Evolutionary conservation across 805 yeast species (phyloP).

Genomic region (Yarrowia keelungensis): DNA sequence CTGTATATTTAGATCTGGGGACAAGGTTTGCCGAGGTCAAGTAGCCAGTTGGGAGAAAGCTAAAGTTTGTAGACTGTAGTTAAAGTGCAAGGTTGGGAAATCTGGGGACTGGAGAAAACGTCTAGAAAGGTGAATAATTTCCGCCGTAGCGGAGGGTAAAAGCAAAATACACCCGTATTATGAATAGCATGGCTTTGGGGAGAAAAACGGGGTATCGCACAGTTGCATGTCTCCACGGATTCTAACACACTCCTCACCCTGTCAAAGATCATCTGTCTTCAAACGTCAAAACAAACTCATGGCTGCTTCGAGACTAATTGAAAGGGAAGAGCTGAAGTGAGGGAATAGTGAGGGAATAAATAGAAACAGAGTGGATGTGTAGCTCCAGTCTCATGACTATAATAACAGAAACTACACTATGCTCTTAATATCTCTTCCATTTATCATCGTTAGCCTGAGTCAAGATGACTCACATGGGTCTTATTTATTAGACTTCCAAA

Average conservation of each 20-base stretch:
- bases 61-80: background rate
- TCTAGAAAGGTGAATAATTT: no score
- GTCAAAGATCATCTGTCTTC: background rate
- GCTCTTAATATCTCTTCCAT: no score
- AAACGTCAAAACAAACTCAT: conserved; percentile 4
- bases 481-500: background rate
- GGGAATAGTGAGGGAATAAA: no score
- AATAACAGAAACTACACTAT: no score
- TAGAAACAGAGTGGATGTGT: no score
- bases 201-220: no score
- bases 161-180: no score
- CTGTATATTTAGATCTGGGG: background rate
- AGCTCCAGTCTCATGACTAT: background rate
- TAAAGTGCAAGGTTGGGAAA: no score
- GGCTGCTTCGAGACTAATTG: background rate
- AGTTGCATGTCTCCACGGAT: no score
- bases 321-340: background rate
- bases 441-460: background rate
- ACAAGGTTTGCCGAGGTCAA: background rate
- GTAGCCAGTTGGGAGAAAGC: background rate
- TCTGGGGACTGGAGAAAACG: no score
- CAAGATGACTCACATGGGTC: background rate
- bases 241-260: background rate
- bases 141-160: no score
- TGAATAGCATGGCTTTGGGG: no score